Evolutionary conservation across 164 flowering plant genomes (phyloP).

Genomic region (Magnolia changhungtana): DNA sequence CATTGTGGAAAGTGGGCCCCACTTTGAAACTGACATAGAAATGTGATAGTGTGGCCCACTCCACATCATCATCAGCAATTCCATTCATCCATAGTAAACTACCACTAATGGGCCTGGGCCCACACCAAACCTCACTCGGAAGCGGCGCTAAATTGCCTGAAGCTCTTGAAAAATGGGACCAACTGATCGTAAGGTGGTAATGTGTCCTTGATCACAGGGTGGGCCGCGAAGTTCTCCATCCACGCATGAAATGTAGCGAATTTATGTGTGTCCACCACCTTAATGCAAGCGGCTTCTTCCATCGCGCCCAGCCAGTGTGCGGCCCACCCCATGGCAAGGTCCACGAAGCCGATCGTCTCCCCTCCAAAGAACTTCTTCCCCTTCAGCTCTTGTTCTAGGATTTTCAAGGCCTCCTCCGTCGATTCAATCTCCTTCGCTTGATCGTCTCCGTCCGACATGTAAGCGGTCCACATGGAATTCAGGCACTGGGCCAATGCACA

Average conservation of each 20-base stretch:
- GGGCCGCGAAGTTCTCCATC: neutral
- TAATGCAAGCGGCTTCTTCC: neutral
- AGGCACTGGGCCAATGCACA: neutral
- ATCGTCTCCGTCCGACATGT: constrained; percentile 20
- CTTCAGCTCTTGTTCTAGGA: constrained; percentile 20
- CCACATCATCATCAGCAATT: no score
- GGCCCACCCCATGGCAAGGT: constrained; percentile 5
- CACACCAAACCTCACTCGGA: neutral
- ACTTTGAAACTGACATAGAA: no score
- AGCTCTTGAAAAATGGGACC: neutral
- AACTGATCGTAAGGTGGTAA: constrained; percentile 7
- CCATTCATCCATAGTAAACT: no score
- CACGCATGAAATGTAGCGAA: constrained; percentile 3
- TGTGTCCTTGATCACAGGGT: constrained; percentile 6
- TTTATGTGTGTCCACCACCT: neutral
- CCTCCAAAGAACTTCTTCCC: constrained; percentile 15
- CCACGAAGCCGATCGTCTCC: constrained; percentile 2
- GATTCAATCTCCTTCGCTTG: constrained; percentile 24
- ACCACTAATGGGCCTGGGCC: no score
- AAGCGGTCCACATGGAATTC: neutral
- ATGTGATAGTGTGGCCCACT: no score
- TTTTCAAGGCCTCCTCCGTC: constrained; percentile 17
- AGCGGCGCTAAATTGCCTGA: neutral
- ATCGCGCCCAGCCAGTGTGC: neutral
- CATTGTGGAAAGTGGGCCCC: no score